phyloP scores from a whole-genome alignment of 1,139 yeast genomes.

The Yamadazyma diospyri region DNA sequence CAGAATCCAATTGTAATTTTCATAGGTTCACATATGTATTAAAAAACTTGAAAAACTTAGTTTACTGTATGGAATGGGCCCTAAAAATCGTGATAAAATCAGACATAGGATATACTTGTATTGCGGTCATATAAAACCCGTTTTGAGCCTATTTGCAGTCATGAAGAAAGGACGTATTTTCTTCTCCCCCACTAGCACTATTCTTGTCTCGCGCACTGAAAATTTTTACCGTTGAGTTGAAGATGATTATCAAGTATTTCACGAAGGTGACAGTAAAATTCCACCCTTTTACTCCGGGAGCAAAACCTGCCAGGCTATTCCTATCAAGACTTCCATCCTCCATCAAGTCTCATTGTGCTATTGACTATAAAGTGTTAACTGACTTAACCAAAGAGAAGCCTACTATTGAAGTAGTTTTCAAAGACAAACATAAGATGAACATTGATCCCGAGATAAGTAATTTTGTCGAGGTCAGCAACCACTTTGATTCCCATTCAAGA shows the following conservation, averaged over 20 bases:
- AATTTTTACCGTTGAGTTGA: slow-evolving; percentile 2
- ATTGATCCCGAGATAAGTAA: slow-evolving; percentile 59
- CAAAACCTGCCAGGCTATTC: slow-evolving; percentile 77
- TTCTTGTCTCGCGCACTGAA: slow-evolving; percentile 2
- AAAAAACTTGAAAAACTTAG: too few relatives aligned
- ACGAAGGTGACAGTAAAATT: slow-evolving; percentile 73
- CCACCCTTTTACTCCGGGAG: slow-evolving; percentile 73
- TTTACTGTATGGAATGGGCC: too few relatives aligned
- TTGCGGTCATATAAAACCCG: too few relatives aligned
- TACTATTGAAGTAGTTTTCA: slow-evolving; percentile 67
- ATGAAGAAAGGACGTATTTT: too few relatives aligned
- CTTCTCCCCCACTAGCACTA: too few relatives aligned
- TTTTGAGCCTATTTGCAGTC: too few relatives aligned
- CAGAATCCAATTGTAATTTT: neutral
- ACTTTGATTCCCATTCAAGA: slow-evolving; percentile 69
- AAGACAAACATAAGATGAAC: slow-evolving; percentile 71
- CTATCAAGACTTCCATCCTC: slow-evolving; percentile 77
- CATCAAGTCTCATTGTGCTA: slow-evolving; percentile 48
- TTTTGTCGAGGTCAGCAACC: slow-evolving; percentile 52
- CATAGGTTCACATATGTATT: too few relatives aligned
- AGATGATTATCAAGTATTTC: slow-evolving; percentile 84
- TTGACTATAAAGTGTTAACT: slow-evolving; percentile 53
- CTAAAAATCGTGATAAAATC: too few relatives aligned
- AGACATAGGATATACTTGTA: too few relatives aligned
- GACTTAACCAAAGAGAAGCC: slow-evolving; percentile 48